These are phyloP conservation scores for Bothriochloa decipiens DNA, from an alignment of 176 grass and related monocot genomes.

Conservation along the genomic window DNA sequence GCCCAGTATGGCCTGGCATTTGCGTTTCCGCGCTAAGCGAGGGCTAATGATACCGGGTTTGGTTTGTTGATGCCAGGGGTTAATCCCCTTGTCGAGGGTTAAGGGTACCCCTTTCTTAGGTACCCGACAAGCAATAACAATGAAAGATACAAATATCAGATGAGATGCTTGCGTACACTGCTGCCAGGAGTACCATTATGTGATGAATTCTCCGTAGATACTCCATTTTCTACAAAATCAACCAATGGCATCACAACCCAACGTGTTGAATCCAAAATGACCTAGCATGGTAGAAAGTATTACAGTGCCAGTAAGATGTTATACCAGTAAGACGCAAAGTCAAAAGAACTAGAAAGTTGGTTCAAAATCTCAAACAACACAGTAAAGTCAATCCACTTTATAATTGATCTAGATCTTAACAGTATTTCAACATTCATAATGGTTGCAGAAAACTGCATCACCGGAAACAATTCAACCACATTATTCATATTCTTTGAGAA, in stretches of 20 bases:
- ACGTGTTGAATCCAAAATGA: conserved; percentile 90
- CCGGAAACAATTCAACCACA: conserved; percentile 94
- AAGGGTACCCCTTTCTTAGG: too few species aligned
- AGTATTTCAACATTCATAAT: not conserved
- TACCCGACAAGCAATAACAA: too few species aligned
- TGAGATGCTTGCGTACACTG: conserved; percentile 47
- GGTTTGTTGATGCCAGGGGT: too few species aligned
- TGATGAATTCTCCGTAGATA: not conserved
- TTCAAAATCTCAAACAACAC: conserved; percentile 1
- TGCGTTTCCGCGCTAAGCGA: too few species aligned
- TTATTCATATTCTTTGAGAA: conserved; percentile 93
- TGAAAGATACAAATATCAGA: not conserved
- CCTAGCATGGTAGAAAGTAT: conserved; percentile 43
- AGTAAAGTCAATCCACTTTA: not conserved
- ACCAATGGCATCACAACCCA: conserved; percentile 97
- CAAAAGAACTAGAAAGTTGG: conserved; percentile 2
- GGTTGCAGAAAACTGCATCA: conserved; percentile 30
- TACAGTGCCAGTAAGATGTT: not conserved
- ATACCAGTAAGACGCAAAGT: not conserved
- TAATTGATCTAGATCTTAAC: not conserved
- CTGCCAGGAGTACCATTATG: not conserved
- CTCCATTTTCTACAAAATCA: conserved; percentile 87
- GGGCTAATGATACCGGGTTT: too few species aligned
- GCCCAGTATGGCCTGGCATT: too few species aligned
- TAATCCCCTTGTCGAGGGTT: too few species aligned